Evolutionary conservation across 1,284 basidiomycete genomes (phyloP), one percentile per base, ranked within the genome.

Genomic region (Ustilago trichophora): DNA sequence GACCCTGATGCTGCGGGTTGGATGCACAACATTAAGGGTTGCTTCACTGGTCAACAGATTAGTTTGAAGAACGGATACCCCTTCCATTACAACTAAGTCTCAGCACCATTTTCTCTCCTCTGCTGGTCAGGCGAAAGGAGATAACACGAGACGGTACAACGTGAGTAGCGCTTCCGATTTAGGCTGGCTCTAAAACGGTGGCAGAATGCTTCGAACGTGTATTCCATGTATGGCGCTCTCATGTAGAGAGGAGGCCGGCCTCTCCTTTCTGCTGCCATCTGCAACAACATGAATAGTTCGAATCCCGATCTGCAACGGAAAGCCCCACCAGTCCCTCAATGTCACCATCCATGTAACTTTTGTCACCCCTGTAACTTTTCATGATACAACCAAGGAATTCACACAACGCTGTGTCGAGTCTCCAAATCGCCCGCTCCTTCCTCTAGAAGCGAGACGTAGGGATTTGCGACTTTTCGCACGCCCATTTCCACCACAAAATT

Each of bases 11-110:
- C 53, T 11, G 65, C 65, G 1, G 54, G 58, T 3, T 68, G 58
- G 65, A 62, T 68, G 36, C 6, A 68, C 37, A 36, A 43, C 38
- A 45, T 60, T 45, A 57, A 62, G 42, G 65, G 65, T 25, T 68
- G 58, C 58, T 68, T 68, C 42, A 68, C 57, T 6, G 65, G 58
- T 19, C 13, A 45, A 11, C 38, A 68, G 42, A 31, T 68, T 26
- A 54, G 19, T 38, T 6, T 68, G 31, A 68, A 68, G 54, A 26
- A 35, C 26, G 58, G 65, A 21, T 68, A 57, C 25, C 58, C 65
- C 6, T 46, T 68, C 37, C 31, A 36, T 19, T 68, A 68, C 54
- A 53, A 49, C 24, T 57, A 44, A 18, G 19, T 25, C 7, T n/a
- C 8, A 12, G 5, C 6, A 3, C 11, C 19, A 15, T 27, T 26